These are phyloP conservation scores for Venturia pyrina DNA, from an alignment of 2,329 filamentous ascomycete genomes.

Conservation along the genomic window DNA sequence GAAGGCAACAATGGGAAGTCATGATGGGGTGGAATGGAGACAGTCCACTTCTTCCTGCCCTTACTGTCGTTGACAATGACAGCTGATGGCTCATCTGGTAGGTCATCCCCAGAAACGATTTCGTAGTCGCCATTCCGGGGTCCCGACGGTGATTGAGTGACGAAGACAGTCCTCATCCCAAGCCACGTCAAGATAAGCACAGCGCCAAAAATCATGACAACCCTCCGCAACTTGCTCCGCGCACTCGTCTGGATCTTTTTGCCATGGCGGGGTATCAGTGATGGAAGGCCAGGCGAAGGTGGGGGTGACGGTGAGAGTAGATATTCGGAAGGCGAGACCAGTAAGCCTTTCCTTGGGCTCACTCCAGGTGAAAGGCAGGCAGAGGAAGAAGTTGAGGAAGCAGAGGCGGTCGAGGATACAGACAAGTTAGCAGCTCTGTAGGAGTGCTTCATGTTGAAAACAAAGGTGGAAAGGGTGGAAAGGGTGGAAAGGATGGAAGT, in stretches of 20 bases:
- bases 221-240: conserved; percentile 48
- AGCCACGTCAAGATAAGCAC: conserved; percentile 45
- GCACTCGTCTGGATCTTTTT: conserved; percentile 49
- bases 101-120: conserved; percentile 52
- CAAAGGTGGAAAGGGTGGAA: neutral
- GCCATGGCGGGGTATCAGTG: conserved; percentile 54
- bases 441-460: conserved; percentile 2
- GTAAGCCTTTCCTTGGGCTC: conserved; percentile 7
- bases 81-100: conserved; percentile 65
- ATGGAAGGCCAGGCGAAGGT: conserved; percentile 60
- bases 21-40: conserved; percentile 60
- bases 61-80: conserved; percentile 57
- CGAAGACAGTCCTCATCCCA: conserved; percentile 25
- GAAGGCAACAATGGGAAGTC: conserved; percentile 56
- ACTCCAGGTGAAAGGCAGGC: conserved; percentile 8
- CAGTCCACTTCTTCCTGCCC: conserved; percentile 58
- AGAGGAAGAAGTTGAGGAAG: conserved; percentile 6
- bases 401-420: conserved; percentile 10
- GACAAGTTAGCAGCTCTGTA: conserved; percentile 9
- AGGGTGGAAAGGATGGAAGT: neutral
- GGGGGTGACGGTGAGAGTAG: conserved; percentile 41
- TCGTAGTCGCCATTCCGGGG: conserved; percentile 46
- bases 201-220: conserved; percentile 44
- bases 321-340: neutral
- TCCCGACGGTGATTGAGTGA: conserved; percentile 17